These are phyloP conservation scores for Cercophora samala DNA, from an alignment of 495 filamentous ascomycete species.

Conservation along the genomic window DNA sequence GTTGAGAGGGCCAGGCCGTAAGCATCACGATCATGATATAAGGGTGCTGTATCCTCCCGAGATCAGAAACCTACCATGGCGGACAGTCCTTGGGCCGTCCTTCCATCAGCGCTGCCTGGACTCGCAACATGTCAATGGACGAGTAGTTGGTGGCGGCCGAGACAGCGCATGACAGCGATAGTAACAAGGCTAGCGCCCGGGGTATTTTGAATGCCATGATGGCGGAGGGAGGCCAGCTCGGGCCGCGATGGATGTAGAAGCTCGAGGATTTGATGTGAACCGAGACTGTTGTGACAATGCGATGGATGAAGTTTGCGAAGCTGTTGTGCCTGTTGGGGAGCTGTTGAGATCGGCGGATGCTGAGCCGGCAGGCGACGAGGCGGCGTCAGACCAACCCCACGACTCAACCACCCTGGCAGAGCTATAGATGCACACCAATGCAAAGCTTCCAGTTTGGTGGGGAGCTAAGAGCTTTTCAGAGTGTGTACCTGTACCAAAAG, in stretches of 20 bases:
- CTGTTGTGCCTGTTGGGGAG: not conserved
- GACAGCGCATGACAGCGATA: slow-evolving; percentile 43
- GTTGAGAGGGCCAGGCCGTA: not conserved
- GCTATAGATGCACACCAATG: not conserved
- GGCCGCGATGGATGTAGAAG: slow-evolving; percentile 25
- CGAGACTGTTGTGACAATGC: not conserved
- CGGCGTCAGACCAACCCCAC: slow-evolving; percentile 19
- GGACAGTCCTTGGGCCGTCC: slow-evolving; percentile 59
- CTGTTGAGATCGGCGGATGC: slow-evolving; percentile 12
- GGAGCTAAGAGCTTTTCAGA: not conserved
- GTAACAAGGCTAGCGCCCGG: slow-evolving; percentile 34
- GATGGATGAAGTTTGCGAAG: not conserved
- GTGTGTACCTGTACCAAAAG: not conserved
- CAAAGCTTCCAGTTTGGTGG: not conserved
- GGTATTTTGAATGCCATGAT: slow-evolving; percentile 39
- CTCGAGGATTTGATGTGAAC: slow-evolving; percentile 13
- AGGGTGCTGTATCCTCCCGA: not conserved
- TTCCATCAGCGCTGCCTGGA: slow-evolving; percentile 49
- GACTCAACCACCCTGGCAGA: slow-evolving; percentile 15
- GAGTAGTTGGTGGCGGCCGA: slow-evolving; percentile 45
- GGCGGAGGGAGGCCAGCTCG: slow-evolving; percentile 20
- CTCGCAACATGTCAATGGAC: slow-evolving; percentile 49
- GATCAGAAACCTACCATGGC: slow-evolving; percentile 52
- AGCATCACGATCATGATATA: slow-evolving; percentile 21
- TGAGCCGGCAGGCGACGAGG: slow-evolving; percentile 18